Evolutionary conservation across 306 rosid species (phyloP), one percentile per base, ranked within the genome.

Genomic region (Vigna nakashimae): DNA sequence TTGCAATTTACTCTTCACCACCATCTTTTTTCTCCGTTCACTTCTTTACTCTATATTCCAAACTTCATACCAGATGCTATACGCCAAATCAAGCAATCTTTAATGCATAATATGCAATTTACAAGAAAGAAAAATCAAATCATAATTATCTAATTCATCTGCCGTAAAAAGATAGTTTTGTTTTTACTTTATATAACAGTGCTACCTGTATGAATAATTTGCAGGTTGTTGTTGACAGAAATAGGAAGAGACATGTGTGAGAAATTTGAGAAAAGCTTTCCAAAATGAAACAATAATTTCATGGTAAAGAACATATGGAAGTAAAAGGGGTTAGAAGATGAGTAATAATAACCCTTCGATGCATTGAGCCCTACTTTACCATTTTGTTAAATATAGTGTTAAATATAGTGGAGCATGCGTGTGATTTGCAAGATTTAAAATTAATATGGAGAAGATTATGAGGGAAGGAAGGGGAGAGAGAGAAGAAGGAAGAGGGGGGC

Each of bases 1-100:
- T 91, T 89, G 78, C 69, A 49, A 78, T 88, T 89, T 83, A 89
- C 91, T 85, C 84, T 81, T 68, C 86, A 26, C 63, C 55, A 4
- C 64, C 45, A 52, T 62, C 66, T 46, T 36, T 58, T 49, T 34
- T 52, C 46, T 20, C 32, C 15, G 26, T 18, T 3, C 65, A 34
- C 15, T 73, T 38, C 16, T 79, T 65, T 63, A 40, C 70, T 75
- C 71, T 80, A 38, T 30, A 24, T 14, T 32, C 51, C 45, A 63
- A 49, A 45, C 76, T 82, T 75, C 59, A 76, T 81, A 26, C 48
- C 51, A 53, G 45, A 51, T 71, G 57, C 71, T 81, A 72, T 76
- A 73, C 51, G 57, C 52, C 74, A 38, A 4, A 79, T 62, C 38
- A 78, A 85, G 77, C 67, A 42, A 72, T 28, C 45, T 55, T 42